Evolutionary conservation across 805 yeast species (phyloP), one percentile per base, ranked within the genome.

Genomic region (Myxozyma monticola): DNA sequence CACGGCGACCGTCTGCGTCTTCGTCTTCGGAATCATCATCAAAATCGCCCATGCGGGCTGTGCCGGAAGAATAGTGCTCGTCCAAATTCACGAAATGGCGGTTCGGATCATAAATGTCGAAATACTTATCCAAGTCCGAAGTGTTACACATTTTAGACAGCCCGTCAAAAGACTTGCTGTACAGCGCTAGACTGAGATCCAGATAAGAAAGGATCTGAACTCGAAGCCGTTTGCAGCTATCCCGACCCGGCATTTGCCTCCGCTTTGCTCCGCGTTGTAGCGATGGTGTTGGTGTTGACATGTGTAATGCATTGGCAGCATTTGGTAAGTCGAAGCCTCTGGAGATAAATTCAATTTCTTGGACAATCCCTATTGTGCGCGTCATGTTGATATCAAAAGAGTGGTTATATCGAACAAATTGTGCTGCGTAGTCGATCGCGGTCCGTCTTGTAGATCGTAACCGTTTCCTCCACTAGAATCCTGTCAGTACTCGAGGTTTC

Each of bases 261-360:
- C n/a, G n/a, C n/a, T n/a, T n/a, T n/a, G n/a, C n/a, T n/a, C n/a
- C n/a, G n/a, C n/a, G n/a, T n/a, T n/a, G n/a, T n/a, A n/a, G n/a
- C n/a, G n/a, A n/a, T n/a, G n/a, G n/a, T n/a, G n/a, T n/a, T n/a
- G n/a, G n/a, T n/a, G n/a, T n/a, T n/a, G n/a, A n/a, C n/a, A n/a
- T n/a, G n/a, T n/a, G n/a, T 24, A 8, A 7, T 6, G 40, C 6
- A 21, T n/a, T 18, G 20, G 3, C 45, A 44, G 14, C 35, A 28
- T 18, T 37, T 15, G 46, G 38, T 7, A 38, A 12, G 10, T 31
- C 37, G 39, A 37, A 50, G 24, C 58, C 56, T 12, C 43, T 39
- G 18, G 63, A 30, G 12, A 58, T 29, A n/a, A 60, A 40, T 34
- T 60, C 63, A 1, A 49, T 51, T 29, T 60, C 63, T 25, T 60